phyloP scores from a whole-genome alignment of 108 stramenopile genomes.

The Parmales sp. region DNA sequence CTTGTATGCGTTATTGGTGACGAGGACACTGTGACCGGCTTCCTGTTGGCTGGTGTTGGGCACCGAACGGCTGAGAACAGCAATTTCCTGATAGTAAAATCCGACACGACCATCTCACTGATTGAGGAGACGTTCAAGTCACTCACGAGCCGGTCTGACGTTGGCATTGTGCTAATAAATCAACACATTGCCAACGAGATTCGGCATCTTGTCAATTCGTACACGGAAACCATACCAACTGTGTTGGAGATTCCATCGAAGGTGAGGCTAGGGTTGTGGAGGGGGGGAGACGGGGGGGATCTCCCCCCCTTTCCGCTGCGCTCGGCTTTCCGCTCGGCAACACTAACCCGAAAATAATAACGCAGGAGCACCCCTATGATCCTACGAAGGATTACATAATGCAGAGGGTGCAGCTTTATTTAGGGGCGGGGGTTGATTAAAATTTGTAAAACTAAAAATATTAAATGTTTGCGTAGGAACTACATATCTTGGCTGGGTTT shows the following conservation, averaged over 20 bases:
- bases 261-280: too few species aligned
- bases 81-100: conserved; percentile 93
- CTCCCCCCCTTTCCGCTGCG: too few species aligned
- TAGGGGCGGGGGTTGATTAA: conserved; percentile 39
- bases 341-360: too few species aligned
- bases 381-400: conserved; percentile 97
- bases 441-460: too few species aligned
- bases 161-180: conserved; percentile 95
- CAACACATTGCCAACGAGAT: conserved; percentile 94
- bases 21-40: conserved; percentile 98
- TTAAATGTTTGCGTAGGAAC: too few species aligned
- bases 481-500: too few species aligned
- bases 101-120: conserved; percentile 58
- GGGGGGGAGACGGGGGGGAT: too few species aligned
- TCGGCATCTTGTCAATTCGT: conserved; percentile 90
- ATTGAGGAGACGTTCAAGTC: conserved; percentile 68
- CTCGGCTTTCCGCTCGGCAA: too few species aligned
- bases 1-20: too few species aligned
- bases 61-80: conserved; percentile 84
- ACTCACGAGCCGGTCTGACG: conserved; percentile 73
- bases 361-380: conserved; percentile 92
- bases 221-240: conserved; percentile 90
- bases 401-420: conserved; percentile 94
- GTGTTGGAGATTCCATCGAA: conserved; percentile 96
- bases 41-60: conserved; percentile 91